Evolutionary conservation across 2,329 filamentous ascomycete species (phyloP).

Genomic region (Shiraia bambusicola): DNA sequence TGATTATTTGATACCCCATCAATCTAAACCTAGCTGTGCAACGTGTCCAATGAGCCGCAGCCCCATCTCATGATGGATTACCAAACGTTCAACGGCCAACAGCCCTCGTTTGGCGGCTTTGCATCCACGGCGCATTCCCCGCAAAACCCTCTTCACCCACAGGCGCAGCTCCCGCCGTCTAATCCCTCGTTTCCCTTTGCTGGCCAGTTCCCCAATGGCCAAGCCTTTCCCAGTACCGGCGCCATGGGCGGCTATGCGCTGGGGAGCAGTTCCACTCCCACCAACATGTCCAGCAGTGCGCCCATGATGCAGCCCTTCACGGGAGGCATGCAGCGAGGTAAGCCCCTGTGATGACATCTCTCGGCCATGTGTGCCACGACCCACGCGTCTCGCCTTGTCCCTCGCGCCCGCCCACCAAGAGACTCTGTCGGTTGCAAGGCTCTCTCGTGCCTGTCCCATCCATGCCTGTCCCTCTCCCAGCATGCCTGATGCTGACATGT

Average conservation of each 20-base stretch:
- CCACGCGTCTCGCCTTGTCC: conserved; percentile 15
- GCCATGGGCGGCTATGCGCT: conserved; percentile 22
- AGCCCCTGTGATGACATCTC: conserved; percentile 22
- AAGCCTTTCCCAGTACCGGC: conserved; percentile 29
- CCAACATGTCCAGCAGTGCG: conserved; percentile 28
- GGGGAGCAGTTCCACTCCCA: background rate
- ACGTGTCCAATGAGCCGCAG: conserved; percentile 42
- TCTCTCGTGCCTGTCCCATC: conserved; percentile 7
- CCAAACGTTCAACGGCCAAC: conserved; percentile 41
- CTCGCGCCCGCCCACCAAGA: conserved; percentile 4
- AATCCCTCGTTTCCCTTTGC: conserved; percentile 32
- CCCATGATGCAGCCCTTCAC: conserved; percentile 30
- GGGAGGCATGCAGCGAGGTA: conserved; percentile 42
- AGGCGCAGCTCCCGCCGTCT: conserved; percentile 40
- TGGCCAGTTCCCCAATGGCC: conserved; percentile 37
- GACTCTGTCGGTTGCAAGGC: background rate
- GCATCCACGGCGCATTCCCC: conserved; percentile 35
- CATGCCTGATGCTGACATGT: too few species aligned
- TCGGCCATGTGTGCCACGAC: conserved; percentile 11
- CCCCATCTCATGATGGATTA: conserved; percentile 37
- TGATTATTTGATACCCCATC: conserved; percentile 40
- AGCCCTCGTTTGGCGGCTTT: conserved; percentile 39
- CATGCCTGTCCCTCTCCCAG: too few species aligned
- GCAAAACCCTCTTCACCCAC: conserved; percentile 39
- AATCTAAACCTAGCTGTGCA: conserved; percentile 43